Conservation (phyloP, 1,284 basidiomycete genomes). For the Blastosporella zonata region DNA sequence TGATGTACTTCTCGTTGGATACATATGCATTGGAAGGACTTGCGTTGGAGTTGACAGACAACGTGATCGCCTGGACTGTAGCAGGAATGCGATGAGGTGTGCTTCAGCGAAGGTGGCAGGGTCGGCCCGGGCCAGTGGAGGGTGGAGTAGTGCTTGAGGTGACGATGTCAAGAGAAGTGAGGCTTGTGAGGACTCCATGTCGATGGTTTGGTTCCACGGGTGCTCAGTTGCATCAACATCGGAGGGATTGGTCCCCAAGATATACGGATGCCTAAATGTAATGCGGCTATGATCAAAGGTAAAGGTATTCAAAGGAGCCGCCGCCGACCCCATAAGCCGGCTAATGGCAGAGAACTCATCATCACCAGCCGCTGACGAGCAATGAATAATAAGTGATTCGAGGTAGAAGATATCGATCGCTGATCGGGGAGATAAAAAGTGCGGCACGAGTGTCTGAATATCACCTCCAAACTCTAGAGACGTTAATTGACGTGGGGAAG, state of each 20-base stretch:
- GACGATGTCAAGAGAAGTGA: too few relatives aligned
- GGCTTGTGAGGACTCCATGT: too few relatives aligned
- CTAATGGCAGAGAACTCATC: neutral
- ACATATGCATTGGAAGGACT: too few relatives aligned
- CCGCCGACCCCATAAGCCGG: neutral
- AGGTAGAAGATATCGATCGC: neutral
- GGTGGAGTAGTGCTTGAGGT: too few relatives aligned
- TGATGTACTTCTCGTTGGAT: too few relatives aligned
- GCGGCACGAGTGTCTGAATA: neutral
- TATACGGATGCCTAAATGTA: neutral
- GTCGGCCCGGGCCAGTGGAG: too few relatives aligned
- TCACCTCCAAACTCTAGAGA: neutral
- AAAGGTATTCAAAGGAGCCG: neutral
- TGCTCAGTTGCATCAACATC: too few relatives aligned
- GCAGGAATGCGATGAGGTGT: too few relatives aligned
- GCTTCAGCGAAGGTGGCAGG: too few relatives aligned
- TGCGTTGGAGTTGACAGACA: too few relatives aligned
- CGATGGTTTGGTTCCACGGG: too few relatives aligned
- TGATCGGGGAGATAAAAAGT: neutral
- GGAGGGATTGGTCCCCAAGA: neutral
- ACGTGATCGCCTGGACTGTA: too few relatives aligned
- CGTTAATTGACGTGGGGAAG: neutral
- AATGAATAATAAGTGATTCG: neutral
- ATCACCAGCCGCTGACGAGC: neutral
- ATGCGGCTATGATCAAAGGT: neutral